Evolutionary conservation across 2,329 filamentous ascomycete species (phyloP).

Genomic region (Pseudofabraea citricarpa): DNA sequence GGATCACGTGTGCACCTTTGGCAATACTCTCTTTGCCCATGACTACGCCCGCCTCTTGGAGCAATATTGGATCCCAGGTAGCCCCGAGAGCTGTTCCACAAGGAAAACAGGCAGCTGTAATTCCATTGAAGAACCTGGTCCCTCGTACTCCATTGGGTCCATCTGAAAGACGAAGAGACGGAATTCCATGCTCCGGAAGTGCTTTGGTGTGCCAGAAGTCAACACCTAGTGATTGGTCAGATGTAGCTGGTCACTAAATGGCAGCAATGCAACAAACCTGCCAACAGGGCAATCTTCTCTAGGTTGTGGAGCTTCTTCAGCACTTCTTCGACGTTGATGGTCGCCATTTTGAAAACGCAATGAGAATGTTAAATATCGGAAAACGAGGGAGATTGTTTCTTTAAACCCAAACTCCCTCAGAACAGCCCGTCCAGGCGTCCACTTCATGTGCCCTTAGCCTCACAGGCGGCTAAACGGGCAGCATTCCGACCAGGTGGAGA

Average conservation of each 20-base stretch:
- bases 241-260: not conserved
- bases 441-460: too few species aligned
- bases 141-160: constrained; percentile 31
- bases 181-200: constrained; percentile 25
- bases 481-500: too few species aligned
- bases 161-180: constrained; percentile 29
- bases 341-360: not conserved
- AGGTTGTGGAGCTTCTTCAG: constrained; percentile 44
- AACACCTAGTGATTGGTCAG: constrained; percentile 10
- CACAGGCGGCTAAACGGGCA: too few species aligned
- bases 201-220: constrained; percentile 30
- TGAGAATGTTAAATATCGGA: too few species aligned
- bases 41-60: constrained; percentile 56
- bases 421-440: too few species aligned
- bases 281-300: constrained; percentile 47
- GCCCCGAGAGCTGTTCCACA: constrained; percentile 47
- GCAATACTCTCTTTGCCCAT: constrained; percentile 63
- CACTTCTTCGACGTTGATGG: constrained; percentile 42
- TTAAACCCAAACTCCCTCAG: too few species aligned
- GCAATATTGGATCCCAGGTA: constrained; percentile 61
- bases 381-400: not conserved
- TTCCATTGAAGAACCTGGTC: constrained; percentile 28
- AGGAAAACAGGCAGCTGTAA: constrained; percentile 40
- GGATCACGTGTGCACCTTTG: constrained; percentile 67
- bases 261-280: constrained; percentile 29